Evolutionary conservation across 257 asterid species (phyloP), one percentile per base, ranked within the genome.

Genomic region (Nicotiana undulata): DNA sequence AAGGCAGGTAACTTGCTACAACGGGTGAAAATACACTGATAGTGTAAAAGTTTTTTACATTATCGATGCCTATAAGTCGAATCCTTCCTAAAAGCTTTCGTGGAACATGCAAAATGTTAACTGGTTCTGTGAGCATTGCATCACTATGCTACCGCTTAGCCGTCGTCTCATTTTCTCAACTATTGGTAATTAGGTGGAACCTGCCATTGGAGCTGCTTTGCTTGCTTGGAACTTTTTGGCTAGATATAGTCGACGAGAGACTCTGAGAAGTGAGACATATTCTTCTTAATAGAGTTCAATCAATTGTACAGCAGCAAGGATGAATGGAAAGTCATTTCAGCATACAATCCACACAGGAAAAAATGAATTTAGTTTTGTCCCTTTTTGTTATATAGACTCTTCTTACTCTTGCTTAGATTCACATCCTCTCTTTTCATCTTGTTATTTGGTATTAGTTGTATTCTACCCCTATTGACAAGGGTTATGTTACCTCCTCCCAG

Each of bases 191-290:
- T 49, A 92, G 97, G 96, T 90, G 56, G 97, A 93, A 82, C 97
- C 96, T 15, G 97, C 97, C 18, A 90, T 93, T 32, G 97, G 94
- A 22, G 97, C 97, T 82, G 94, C 96, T 34, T 87, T 93, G 89
- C 93, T 93, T 81, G 97, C 93, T 61, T 91, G 93, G 96, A 90
- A 91, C 86, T 87, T 84, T 81, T 84, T 89, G 86, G 86, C 86
- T 87, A 86, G 86, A 82, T 89, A 85, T 77, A 82, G 85, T 34
- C 90, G 82, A 61, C 53, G 79, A 75, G 79, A 79, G 63, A 70
- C 22, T 24, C 44, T 76, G 52, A 77, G 67, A 52, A 59, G 84
- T 59, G 80, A 83, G 61, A 65, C 51, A 24, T 17, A 82, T 17
- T 77, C 60, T 46, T 49, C 44, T 46, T 74, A 24, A 74, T 32